Base-by-base conservation (phyloP, 768 basidiomycete species). In the Butyriboletus loyo region DNA sequence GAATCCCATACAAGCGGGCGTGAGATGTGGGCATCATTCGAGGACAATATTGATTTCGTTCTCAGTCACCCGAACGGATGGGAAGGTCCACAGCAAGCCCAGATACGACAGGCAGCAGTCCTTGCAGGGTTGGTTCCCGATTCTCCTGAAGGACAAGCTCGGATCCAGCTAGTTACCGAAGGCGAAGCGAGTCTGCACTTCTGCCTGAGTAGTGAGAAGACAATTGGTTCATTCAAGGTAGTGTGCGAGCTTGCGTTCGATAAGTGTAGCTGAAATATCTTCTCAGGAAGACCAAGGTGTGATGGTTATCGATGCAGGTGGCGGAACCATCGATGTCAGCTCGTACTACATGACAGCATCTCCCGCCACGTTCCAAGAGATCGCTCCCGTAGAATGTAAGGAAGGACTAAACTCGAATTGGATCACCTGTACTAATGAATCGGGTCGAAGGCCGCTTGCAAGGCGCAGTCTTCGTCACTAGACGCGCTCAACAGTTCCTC, bases 321-420 rank as follows among this genome's bases (percentile, higher is more conserved):
- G 82, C 38, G 84, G 82, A 19, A 86, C 82, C 0, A 71, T 85
- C 25, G 83, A 86, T 54, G 69, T 85, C 36, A 83, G 80, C 52
- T 72, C 78, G 13, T 85, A 85, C 50, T 72, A 72, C 28, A 73
- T 75, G 58, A 60, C 62, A n/a, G 58, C 57, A n/a, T 65, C 58
- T 2, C 50, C 68, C 1, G 53, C 59, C 4, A 57, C 64, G 1
- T 75, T 81, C 28, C 75, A 79, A 49, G 83, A 84, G 62, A 74
- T 81, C 25, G 76, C 79, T 3, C 72, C 73, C 0, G 60, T 74
- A 1, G 69, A 74, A 59, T 81, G 78, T 77, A 52, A 67, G 66
- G 40, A 15, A 15, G 28, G n/a, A n/a, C n/a, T n/a, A n/a, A 21
- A 11, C 31, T 19, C 3, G n/a, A 24, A n/a, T 5, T 5, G 8